These are phyloP conservation scores for Catharanthus roseus DNA, from an alignment of 257 asterid species.

Conservation along the genomic window DNA sequence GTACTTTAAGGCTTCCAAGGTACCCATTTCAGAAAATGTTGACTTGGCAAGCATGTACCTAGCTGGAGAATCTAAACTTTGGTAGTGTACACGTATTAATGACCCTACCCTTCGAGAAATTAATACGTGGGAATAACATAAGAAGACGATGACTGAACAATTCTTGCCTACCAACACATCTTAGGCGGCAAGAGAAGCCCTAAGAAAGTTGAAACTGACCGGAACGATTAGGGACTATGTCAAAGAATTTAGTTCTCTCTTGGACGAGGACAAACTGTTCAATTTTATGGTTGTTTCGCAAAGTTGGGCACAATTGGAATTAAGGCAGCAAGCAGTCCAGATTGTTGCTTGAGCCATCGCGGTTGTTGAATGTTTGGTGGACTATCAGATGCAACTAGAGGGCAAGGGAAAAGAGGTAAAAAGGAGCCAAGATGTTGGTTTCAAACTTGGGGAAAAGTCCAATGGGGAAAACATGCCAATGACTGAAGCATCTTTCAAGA, in stretches of 20 bases:
- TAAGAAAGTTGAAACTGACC: background rate
- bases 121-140: too few species aligned
- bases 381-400: background rate
- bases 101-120: too few species aligned
- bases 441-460: too few species aligned
- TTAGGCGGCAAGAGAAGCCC: background rate
- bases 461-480: too few species aligned
- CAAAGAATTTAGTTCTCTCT: too few species aligned
- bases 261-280: background rate
- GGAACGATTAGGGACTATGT: background rate
- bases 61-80: background rate
- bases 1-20: too few species aligned
- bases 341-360: background rate
- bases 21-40: too few species aligned
- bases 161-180: background rate
- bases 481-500: too few species aligned
- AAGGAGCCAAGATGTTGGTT: too few species aligned
- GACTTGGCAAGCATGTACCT: too few species aligned
- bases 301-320: background rate
- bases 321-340: background rate
- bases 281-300: background rate
- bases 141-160: background rate
- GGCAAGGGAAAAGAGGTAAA: too few species aligned
- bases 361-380: background rate
- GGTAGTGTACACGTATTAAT: background rate